Evolutionary conservation across 1,284 basidiomycete species (phyloP), one percentile per base, ranked within the genome.

Genomic region (Cystobasidium sp.): DNA sequence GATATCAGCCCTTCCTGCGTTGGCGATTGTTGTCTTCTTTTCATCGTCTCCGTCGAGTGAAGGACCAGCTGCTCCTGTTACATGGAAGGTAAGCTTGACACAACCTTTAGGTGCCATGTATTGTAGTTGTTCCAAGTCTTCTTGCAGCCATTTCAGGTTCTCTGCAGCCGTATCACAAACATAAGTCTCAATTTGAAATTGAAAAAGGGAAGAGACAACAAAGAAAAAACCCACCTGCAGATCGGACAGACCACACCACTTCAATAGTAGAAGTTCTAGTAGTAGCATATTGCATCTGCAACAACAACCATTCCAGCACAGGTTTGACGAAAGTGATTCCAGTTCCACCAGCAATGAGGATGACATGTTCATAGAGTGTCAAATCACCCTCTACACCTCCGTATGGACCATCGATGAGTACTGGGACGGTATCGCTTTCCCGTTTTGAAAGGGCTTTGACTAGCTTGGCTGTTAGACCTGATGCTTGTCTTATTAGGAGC

Each of bases 321-420:
- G 78, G 71, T 5, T 73, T 74, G 18, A 65, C 65, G 58, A 77
- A 76, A 1, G 69, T 78, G 77, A 72, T 70, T 77, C 84, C 84
- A n/a, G 78, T 82, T 0, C 84, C 84, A 14, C 84, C 84, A 9
- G 81, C 84, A 10, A 85, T 75, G 1, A 85, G 77, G 14, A 83
- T 71, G 10, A 84, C 81, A 3, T 78, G 71, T 55, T 84, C 82
- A 55, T 82, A 83, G 0, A 76, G 75, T 41, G 78, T 68, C 47
- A 84, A 63, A n/a, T 80, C 77, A 2, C 78, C 80, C 59, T 80
- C 78, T 16, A 83, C 64, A 1, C 83, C 83, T 22, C 83, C 83
- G 71, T 85, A 85, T 14, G 84, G 84, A 0, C 84, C 84, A 68
- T 85, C 84, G 20, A 85, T 72, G n/a, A 83, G 74, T 1, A 84